Conservation (phyloP, 2,329 filamentous ascomycete genomes). For the Curvularia eragrostidis region DNA sequence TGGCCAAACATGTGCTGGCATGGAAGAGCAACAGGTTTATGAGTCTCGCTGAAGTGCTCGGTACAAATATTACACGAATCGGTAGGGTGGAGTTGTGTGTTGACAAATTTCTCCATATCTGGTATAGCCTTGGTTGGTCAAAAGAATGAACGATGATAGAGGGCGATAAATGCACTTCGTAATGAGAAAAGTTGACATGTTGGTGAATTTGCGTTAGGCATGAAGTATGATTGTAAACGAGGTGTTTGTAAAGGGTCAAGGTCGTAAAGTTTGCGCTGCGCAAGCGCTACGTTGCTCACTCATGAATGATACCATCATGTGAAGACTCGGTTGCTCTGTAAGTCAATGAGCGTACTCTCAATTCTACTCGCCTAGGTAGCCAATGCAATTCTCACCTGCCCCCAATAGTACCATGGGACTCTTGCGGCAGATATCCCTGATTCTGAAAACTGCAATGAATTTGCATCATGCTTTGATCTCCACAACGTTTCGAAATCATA, state of each 20-base stretch:
- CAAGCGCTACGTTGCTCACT: not conserved
- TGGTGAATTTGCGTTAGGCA: conserved; percentile 1
- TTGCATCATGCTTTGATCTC: not conserved
- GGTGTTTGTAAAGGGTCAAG: conserved; percentile 3
- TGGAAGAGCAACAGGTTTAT: conserved; percentile 39
- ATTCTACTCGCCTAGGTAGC: not conserved
- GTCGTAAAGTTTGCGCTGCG: conserved; percentile 1
- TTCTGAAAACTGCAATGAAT: not conserved
- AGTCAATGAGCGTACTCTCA: not conserved
- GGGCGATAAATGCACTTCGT: not conserved
- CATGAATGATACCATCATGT: not conserved
- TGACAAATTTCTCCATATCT: conserved; percentile 37
- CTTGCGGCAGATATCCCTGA: not conserved
- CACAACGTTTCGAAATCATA: not conserved
- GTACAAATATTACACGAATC: conserved; percentile 39
- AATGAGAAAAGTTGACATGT: not conserved
- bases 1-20: conserved; percentile 46
- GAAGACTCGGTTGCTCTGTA: not conserved
- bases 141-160: not conserved
- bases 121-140: not conserved
- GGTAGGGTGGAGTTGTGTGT: conserved; percentile 34
- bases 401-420: not conserved
- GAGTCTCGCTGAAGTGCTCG: conserved; percentile 31
- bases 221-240: conserved; percentile 2
- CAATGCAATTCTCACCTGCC: too few relatives aligned